Evolutionary conservation across 768 basidiomycete genomes (phyloP), one percentile per base, ranked within the genome.

Genomic region (Macrolepiota albuminosa): DNA sequence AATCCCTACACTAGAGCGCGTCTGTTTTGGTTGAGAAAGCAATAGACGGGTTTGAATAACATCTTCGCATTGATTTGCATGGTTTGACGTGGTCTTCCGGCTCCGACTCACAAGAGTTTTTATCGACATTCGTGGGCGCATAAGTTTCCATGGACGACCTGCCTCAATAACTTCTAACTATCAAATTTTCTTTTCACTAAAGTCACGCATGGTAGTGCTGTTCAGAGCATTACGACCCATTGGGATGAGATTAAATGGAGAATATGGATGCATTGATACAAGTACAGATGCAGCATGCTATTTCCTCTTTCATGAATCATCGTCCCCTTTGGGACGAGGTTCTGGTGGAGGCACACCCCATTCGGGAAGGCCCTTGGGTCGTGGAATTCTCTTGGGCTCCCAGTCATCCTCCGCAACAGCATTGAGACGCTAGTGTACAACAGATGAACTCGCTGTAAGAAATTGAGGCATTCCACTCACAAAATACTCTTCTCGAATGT

Each of bases 401-500:
- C 91, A 96, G 3, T 92, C 84, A 59, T 88, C 83, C 54, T 86
- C 81, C 4, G 80, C 74, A 34, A 76, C 73, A 5, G 85, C 81
- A 67, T 80, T 87, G 64, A 93, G 73, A 65, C 87, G 86, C 91
- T 89, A 50, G 39, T 46, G 14, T n/a, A 55, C n/a, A 18, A 2
- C 6, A 47, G 8, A 45, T 52, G 56, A 56, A 31, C 9, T 14
- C 21, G 11, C 3, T 50, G 26, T 26, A 37, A 29, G 18, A 43
- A 34, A 48, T n/a, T 33, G n/a, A 29, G 55, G n/a, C 37, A 39
- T 10, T 40, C 29, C 31, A 86, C 93, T 74, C 74, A 97, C 95
- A 69, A 88, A 98, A 72, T 98, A 99, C 69, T 97, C 95, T 70
- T 98, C 96, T 56, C 93, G 78, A 18, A 97, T 90, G 72, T 98